A percentile compares a stretch with the other conserved stretches of the same genome.
These are phyloP conservation scores for Lodderomyces theae DNA, from an alignment of 1,139 yeast genomes.

Conservation along the genomic window DNA sequence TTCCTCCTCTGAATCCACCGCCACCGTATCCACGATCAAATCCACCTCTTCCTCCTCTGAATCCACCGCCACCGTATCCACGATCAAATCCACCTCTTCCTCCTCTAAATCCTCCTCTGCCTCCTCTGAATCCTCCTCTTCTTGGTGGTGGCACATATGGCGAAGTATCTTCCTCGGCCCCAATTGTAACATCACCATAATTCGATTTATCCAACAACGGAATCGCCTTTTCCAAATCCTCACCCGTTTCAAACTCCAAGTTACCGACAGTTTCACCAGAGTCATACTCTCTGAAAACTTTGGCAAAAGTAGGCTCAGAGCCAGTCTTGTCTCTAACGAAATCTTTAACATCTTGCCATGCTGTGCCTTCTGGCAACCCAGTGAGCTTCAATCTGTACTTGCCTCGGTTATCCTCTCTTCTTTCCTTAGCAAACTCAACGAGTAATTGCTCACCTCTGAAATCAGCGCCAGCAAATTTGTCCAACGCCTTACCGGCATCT, in stretches of 20 bases:
- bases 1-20: constrained; percentile 35
- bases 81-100: constrained; percentile 40
- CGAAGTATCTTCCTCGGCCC: constrained; percentile 77
- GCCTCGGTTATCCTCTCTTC: constrained; percentile 58
- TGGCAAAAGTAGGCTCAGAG: constrained; percentile 66
- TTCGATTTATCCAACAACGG: constrained; percentile 68
- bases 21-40: constrained; percentile 19
- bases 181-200: constrained; percentile 61
- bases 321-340: constrained; percentile 69
- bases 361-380: constrained; percentile 70
- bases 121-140: constrained; percentile 42
- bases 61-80: constrained; percentile 29
- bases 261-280: constrained; percentile 69
- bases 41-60: constrained; percentile 31
- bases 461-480: constrained; percentile 54
- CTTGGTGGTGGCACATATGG: constrained; percentile 67
- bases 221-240: constrained; percentile 68
- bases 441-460: constrained; percentile 64
- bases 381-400: constrained; percentile 68
- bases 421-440: constrained; percentile 68
- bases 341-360: constrained; percentile 86
- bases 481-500: constrained; percentile 64
- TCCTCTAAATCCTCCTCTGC: constrained; percentile 41
- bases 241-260: constrained; percentile 74
- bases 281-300: constrained; percentile 60